Conservation (phyloP, 176 grass and related monocot species). For the Neostapfia colusana region DNA sequence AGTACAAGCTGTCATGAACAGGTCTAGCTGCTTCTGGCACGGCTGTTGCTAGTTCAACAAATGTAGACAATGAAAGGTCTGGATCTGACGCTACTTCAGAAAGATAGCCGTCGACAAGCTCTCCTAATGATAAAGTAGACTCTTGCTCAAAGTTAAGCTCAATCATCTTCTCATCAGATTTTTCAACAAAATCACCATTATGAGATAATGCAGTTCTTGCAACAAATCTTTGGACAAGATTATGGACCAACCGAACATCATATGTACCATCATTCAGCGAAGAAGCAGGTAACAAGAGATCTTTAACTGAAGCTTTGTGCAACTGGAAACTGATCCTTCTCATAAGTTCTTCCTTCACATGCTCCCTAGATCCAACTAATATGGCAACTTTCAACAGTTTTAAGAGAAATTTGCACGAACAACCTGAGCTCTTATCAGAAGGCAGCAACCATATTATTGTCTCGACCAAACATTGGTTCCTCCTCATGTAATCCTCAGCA, state of each 20-base stretch:
- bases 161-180: slow-evolving; percentile 72
- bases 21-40: slow-evolving; percentile 74
- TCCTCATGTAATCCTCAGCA: slow-evolving; percentile 80
- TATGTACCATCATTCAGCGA: slow-evolving; percentile 48
- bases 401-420: slow-evolving; percentile 92
- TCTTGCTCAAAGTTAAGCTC: slow-evolving; percentile 67
- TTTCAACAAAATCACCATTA: slow-evolving; percentile 51
- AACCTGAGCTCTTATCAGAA: slow-evolving; percentile 84
- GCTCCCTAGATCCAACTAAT: slow-evolving; percentile 65
- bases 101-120: slow-evolving; percentile 80
- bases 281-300: slow-evolving; percentile 70
- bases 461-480: slow-evolving; percentile 77
- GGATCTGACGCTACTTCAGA: slow-evolving; percentile 82
- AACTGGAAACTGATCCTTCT: slow-evolving; percentile 71
- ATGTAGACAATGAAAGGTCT: slow-evolving; percentile 67
- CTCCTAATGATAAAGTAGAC: slow-evolving; percentile 70
- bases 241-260: slow-evolving; percentile 68
- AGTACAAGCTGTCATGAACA: slow-evolving; percentile 80
- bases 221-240: slow-evolving; percentile 78
- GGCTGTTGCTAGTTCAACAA: slow-evolving; percentile 66
- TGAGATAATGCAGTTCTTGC: slow-evolving; percentile 47
- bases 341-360: slow-evolving; percentile 79
- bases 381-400: slow-evolving; percentile 91
- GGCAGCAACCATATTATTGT: slow-evolving; percentile 92
- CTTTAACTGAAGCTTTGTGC: slow-evolving; percentile 84